These are phyloP conservation scores for Colletotrichum aenigma DNA, from an alignment of 2,329 filamentous ascomycete genomes.

Conservation along the genomic window DNA sequence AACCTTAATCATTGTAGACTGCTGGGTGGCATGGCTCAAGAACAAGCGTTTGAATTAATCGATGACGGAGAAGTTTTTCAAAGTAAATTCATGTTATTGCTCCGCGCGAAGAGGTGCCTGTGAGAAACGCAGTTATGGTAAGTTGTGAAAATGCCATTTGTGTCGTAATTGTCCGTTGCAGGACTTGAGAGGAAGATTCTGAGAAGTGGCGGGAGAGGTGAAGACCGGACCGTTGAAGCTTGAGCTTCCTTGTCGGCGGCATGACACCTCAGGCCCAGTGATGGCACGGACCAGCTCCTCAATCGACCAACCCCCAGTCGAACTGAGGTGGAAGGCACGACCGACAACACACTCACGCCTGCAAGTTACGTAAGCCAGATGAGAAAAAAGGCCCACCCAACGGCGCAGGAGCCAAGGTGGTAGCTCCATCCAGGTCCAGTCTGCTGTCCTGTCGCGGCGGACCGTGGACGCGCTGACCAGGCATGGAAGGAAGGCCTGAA, in stretches of 20 bases:
- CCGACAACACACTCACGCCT: neutral
- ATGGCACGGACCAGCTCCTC: neutral
- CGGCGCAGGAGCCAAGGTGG: constrained; percentile 6
- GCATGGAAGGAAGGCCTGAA: constrained; percentile 3
- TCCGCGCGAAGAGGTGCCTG: neutral
- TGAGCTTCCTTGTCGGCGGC: neutral
- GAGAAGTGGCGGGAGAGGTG: neutral
- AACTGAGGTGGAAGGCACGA: neutral
- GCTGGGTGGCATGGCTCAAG: constrained; percentile 6
- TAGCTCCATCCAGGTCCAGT: constrained; percentile 13
- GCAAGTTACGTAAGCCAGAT: neutral
- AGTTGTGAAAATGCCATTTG: neutral
- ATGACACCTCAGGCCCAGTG: neutral
- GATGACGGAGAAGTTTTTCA: neutral
- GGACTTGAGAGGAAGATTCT: neutral
- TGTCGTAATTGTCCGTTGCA: neutral
- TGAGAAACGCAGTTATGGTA: neutral
- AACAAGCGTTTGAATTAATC: constrained; percentile 15
- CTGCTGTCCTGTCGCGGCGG: constrained; percentile 13
- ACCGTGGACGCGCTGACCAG: constrained; percentile 17
- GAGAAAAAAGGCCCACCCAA: neutral
- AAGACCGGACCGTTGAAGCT: neutral
- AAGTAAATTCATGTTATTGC: neutral
- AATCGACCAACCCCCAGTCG: neutral
- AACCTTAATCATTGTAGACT: constrained; percentile 15